Evolutionary conservation across 306 rosid genomes (phyloP), one percentile per base, ranked within the genome.

Genomic region (Coriaria nepalensis): DNA sequence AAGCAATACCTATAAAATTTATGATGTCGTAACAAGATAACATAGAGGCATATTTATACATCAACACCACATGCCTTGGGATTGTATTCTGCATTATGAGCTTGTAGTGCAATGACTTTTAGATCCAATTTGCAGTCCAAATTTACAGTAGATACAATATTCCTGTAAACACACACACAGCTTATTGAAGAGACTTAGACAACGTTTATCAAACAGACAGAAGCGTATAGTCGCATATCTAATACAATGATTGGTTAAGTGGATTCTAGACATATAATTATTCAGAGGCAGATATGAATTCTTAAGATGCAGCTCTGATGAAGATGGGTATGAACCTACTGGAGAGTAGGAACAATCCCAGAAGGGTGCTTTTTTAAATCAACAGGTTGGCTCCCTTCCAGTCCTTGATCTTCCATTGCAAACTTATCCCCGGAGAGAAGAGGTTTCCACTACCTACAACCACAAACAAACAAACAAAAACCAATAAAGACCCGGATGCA

Each of bases 31-130:
- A 1, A 20, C 29, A 20, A 1, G 29, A 20, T 20, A 20, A 20
- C 29, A 20, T 20, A 20, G 29, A 40, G 33, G 43, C 13, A 32
- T 2, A 6, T 40, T 10, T 42, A 42, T 12, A 6, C 34, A 29
- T 9, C 34, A 33, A 45, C 0, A 20, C 50, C 38, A 66, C 82
- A 47, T 74, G 71, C 97, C 87, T 81, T 90, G 55, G 98, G 98
- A 73, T 85, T 90, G 79, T 90, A 90, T 73, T 90, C 94, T 12
- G 98, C 94, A 67, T 85, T 90, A 65, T 92, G 87, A 57, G 98
- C 98, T 66, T 77, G 92, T 20, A 81, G 73, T 5, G 95, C 94
- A 65, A 90, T 90, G 52, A 82, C 64, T 75, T 90, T 85, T 2
- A 90, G 95, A 70, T 90, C 95, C 74, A 90, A 68, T 70, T 81